phyloP scores from a whole-genome alignment of 345 rosid genomes.

The Clarkia xantiana region DNA sequence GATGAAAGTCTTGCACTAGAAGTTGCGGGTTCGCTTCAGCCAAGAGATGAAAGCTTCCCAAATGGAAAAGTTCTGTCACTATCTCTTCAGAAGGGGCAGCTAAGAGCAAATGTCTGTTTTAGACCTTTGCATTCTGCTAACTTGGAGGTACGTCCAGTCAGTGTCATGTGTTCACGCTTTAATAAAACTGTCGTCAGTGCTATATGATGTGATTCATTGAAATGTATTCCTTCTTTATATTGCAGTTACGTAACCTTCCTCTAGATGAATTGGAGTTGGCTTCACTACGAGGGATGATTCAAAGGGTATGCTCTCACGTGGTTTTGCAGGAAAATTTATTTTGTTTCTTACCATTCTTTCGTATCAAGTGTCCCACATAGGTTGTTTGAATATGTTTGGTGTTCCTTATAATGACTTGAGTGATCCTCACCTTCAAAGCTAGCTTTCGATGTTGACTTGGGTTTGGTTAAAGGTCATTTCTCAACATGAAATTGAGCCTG shows the following conservation, averaged over 20 bases:
- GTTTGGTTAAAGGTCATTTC: too few species aligned
- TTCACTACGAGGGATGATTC: constrained; percentile 81
- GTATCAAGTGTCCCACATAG: too few species aligned
- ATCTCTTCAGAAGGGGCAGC: constrained; percentile 83
- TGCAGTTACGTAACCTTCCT: constrained; percentile 78
- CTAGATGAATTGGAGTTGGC: constrained; percentile 96
- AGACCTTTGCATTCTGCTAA: constrained; percentile 71
- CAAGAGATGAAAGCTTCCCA: constrained; percentile 37
- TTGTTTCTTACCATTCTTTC: too few species aligned
- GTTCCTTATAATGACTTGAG: too few species aligned
- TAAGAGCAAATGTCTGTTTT: constrained; percentile 62
- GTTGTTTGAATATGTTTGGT: too few species aligned
- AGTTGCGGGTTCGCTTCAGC: constrained; percentile 53
- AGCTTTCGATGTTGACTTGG: too few species aligned
- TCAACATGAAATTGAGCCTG: too few species aligned
- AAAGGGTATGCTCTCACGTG: constrained; percentile 38
- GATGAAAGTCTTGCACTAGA: constrained; percentile 85
- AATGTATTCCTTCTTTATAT: neutral
- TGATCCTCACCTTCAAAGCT: too few species aligned
- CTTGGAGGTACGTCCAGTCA: constrained; percentile 50
- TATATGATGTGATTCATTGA: too few species aligned
- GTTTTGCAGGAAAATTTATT: neutral
- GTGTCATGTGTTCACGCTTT: too few species aligned
- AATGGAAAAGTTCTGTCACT: constrained; percentile 64
- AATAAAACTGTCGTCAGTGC: too few species aligned